Evolutionary conservation across 2,329 filamentous ascomycete genomes (phyloP).

Genomic region (Scedosporium apiospermum): DNA sequence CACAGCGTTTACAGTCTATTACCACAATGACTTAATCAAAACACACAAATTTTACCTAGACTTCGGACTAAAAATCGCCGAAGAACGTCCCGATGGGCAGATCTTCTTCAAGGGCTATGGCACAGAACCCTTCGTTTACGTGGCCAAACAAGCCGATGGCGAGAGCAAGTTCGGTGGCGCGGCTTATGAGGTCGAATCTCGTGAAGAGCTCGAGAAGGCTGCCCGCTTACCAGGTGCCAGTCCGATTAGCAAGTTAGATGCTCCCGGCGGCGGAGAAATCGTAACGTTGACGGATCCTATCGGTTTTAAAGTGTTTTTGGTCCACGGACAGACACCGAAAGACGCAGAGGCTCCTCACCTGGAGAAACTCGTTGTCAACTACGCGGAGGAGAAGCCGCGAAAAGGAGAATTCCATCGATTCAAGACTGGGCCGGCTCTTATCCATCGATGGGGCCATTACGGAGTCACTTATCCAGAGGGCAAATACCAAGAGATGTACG

Average conservation of each 20-base stretch:
- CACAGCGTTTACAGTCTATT: conserved; percentile 10
- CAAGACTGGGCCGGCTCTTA: conserved; percentile 1
- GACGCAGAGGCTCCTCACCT: not conserved
- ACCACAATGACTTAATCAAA: conserved; percentile 9
- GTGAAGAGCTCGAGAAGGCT: conserved; percentile 8
- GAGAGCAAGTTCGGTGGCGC: conserved; percentile 9
- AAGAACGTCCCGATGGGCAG: conserved; percentile 3
- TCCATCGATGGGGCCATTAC: conserved; percentile 8
- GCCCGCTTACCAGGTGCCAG: conserved; percentile 4
- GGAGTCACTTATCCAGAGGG: conserved; percentile 5
- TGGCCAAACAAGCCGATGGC: conserved; percentile 2
- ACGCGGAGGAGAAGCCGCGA: not conserved
- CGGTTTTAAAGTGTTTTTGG: conserved; percentile 6
- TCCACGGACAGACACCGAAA: conserved; percentile 6
- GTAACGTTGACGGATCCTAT: conserved; percentile 9
- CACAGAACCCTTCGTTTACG: conserved; percentile 9
- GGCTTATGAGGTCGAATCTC: conserved; percentile 8
- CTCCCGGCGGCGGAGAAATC: conserved; percentile 8
- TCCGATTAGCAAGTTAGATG: conserved; percentile 7
- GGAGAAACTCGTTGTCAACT: conserved; percentile 2
- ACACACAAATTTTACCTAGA: conserved; percentile 9
- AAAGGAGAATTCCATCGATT: conserved; percentile 6
- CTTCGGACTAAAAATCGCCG: conserved; percentile 10
- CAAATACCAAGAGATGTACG: conserved; percentile 2
- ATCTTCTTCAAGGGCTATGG: conserved; percentile 10